Evolutionary conservation across 2,329 filamentous ascomycete species (phyloP).

Genomic region (Fusarium fujikuroi): DNA sequence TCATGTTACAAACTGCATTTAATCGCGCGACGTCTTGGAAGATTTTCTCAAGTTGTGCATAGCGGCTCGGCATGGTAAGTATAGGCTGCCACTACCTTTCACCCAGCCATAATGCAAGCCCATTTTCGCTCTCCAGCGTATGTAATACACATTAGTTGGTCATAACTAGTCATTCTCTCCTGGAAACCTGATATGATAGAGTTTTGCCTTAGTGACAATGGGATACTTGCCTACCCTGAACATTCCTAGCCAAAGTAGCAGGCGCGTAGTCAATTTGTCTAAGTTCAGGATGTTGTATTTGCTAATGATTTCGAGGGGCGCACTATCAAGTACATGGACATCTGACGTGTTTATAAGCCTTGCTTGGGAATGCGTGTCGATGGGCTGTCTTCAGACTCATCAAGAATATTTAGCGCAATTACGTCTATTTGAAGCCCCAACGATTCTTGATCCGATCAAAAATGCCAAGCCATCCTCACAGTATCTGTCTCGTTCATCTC

Average conservation of each 20-base stretch:
- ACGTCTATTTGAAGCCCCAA: rapidly evolving
- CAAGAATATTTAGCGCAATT: rapidly evolving
- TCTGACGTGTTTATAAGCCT: rapidly evolving
- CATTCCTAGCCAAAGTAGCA: rapidly evolving
- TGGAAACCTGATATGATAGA: background rate
- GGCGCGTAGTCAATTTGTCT: background rate
- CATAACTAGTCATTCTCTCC: background rate
- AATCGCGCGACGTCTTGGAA: rapidly evolving
- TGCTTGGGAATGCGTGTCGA: rapidly evolving
- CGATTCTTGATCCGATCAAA: background rate
- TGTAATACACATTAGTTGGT: rapidly evolving
- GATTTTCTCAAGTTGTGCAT: too few relatives aligned
- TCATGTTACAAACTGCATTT: rapidly evolving
- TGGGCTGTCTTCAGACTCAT: background rate
- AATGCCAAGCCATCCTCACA: background rate
- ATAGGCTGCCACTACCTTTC: rapidly evolving
- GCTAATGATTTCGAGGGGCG: rapidly evolving
- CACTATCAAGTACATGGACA: rapidly evolving
- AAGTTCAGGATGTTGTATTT: background rate
- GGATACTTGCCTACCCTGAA: background rate
- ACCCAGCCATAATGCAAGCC: background rate
- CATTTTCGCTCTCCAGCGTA: rapidly evolving
- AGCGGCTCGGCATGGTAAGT: too few relatives aligned
- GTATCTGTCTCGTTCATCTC: background rate
- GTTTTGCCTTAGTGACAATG: too few relatives aligned